These are phyloP conservation scores for Mycena metata DNA, from an alignment of 768 basidiomycete species.

Conservation along the genomic window DNA sequence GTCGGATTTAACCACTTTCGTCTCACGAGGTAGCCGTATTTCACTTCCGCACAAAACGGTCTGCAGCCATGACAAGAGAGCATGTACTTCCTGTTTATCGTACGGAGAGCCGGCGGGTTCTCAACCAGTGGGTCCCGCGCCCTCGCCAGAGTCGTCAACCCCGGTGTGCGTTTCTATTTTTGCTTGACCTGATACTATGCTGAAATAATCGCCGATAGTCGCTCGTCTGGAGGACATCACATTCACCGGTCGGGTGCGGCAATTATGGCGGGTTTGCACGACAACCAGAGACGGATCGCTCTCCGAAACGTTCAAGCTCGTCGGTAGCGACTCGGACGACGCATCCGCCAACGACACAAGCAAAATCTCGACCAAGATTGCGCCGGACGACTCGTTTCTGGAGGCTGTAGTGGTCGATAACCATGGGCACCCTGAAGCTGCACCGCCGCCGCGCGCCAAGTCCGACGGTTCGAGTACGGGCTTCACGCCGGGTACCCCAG, in stretches of 20 bases:
- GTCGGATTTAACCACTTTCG: no score
- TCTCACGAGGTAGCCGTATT: no score
- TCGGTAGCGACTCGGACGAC: conserved; percentile 35
- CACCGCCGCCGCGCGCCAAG: conserved; percentile 3
- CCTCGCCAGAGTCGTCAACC: no score
- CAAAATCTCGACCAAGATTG: conserved; percentile 11
- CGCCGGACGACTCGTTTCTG: conserved; percentile 38
- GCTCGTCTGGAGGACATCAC: conserved; percentile 26
- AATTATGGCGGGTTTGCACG: conserved; percentile 37
- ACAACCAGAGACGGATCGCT: conserved; percentile 36
- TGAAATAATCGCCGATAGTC: no score
- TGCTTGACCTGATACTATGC: no score
- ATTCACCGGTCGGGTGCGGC: neutral
- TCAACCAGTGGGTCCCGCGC: no score
- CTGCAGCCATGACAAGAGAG: no score
- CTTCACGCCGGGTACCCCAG: neutral
- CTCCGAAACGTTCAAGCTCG: conserved; percentile 39
- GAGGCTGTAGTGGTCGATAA: conserved; percentile 44
- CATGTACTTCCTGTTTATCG: no score
- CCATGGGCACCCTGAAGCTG: conserved; percentile 22
- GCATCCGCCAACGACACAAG: conserved; percentile 29
- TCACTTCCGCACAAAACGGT: no score
- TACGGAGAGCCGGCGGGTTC: no score
- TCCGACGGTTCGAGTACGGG: conserved; percentile 36
- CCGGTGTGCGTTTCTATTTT: no score